Conservation (phyloP, 129 eudicot genomes). For the Heracleum sosnowskyi region DNA sequence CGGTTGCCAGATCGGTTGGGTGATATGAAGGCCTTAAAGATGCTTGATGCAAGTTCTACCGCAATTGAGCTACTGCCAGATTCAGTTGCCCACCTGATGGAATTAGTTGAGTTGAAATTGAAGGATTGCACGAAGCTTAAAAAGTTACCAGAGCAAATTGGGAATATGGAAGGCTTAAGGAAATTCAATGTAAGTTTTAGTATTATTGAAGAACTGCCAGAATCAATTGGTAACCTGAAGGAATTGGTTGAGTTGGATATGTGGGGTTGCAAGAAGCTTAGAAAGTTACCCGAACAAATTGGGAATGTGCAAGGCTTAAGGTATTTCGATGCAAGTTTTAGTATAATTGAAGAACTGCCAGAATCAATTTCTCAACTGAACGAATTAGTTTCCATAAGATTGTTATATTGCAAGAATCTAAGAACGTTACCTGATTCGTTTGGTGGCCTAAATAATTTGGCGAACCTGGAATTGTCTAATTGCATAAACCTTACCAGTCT, state of each 20-base stretch:
- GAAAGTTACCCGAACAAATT: too few relatives aligned
- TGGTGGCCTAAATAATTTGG: too few relatives aligned
- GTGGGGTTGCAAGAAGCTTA: too few relatives aligned
- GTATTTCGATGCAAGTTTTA: too few relatives aligned
- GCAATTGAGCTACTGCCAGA: not conserved
- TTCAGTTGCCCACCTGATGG: not conserved
- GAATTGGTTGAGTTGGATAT: too few relatives aligned
- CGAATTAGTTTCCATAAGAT: too few relatives aligned
- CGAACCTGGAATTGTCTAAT: not conserved
- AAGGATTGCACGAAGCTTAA: not conserved
- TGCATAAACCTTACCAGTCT: not conserved
- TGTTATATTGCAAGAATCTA: too few relatives aligned
- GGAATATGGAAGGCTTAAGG: not conserved
- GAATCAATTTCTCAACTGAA: not conserved
- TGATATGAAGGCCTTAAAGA: not conserved
- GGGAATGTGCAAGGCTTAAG: too few relatives aligned
- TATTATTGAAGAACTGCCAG: not conserved
- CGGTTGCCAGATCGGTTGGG: not conserved
- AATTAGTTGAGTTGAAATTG: not conserved
- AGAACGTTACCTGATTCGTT: too few relatives aligned
- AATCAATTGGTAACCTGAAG: not conserved
- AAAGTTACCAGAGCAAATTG: not conserved
- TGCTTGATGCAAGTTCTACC: not conserved
- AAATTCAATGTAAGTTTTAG: not conserved
- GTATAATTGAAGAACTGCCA: not conserved